phyloP scores from a whole-genome alignment of 179 eudicot genomes.

The Gypsophila paniculata region DNA sequence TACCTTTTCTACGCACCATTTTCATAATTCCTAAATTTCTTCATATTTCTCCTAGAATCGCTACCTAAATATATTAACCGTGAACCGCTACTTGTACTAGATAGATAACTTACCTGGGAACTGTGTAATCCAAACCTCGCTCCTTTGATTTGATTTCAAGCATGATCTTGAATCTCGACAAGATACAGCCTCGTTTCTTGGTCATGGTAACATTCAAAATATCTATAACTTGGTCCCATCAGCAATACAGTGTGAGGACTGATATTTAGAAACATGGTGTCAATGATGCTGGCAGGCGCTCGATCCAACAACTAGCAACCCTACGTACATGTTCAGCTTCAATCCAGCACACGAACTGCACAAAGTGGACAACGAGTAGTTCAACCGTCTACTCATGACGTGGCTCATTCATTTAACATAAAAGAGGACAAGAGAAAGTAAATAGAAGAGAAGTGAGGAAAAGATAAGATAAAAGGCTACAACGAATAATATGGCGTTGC shows the following conservation, averaged over 20 bases:
- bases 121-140: neutral
- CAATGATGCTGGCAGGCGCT: neutral
- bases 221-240: neutral
- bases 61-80: too few species aligned
- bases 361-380: neutral
- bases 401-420: neutral
- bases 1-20: too few species aligned
- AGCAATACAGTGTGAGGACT: neutral
- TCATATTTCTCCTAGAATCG: too few species aligned
- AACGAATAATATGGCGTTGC: neutral
- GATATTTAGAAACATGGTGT: neutral
- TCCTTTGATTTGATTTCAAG: too few species aligned
- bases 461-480: too few species aligned
- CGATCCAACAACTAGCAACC: constrained; percentile 12
- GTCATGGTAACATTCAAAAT: too few species aligned
- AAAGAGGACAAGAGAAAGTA: neutral
- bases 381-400: neutral
- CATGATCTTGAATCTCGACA: too few species aligned
- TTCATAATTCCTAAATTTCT: too few species aligned
- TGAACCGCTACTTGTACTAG: neutral
- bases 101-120: neutral
- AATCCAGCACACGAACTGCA: neutral
- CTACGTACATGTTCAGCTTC: constrained; percentile 2
- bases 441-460: neutral
- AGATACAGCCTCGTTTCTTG: too few species aligned